These are phyloP conservation scores for Tulasnella calospora DNA, from an alignment of 768 basidiomycete species.

Conservation along the genomic window DNA sequence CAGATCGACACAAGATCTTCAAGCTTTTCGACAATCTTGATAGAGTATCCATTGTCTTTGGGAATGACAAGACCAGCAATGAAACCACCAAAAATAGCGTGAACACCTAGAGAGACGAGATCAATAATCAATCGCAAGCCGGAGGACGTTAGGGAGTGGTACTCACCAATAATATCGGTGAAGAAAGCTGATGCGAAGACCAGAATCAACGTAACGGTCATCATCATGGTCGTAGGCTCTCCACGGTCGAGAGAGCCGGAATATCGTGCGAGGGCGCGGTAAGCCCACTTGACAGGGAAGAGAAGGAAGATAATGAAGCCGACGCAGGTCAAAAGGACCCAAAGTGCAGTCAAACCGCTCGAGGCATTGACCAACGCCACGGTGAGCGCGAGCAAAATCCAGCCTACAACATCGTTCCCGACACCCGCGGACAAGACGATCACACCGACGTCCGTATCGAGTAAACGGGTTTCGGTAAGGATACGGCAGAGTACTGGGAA, in stretches of 20 bases:
- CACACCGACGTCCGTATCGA: conserved; percentile 80
- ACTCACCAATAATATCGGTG: conserved; percentile 80
- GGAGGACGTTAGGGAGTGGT: conserved; percentile 46
- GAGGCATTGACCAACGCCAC: conserved; percentile 80
- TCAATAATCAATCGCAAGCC: conserved; percentile 40
- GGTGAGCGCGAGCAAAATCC: conserved; percentile 77
- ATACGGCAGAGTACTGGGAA: conserved; percentile 75
- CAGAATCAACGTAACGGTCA: conserved; percentile 71
- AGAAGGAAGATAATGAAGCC: conserved; percentile 65
- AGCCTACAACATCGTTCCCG: conserved; percentile 60
- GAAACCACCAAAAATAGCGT: conserved; percentile 57
- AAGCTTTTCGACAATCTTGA: conserved; percentile 73
- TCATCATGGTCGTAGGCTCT: conserved; percentile 66
- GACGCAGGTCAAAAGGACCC: conserved; percentile 62
- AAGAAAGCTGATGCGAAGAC: conserved; percentile 74
- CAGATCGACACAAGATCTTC: conserved; percentile 80
- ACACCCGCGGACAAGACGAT: conserved; percentile 80
- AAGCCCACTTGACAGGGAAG: conserved; percentile 59
- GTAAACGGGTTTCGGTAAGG: conserved; percentile 72
- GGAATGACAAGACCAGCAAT: conserved; percentile 68
- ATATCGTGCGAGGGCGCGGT: conserved; percentile 58
- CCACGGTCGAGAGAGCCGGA: conserved; percentile 71
- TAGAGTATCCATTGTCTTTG: conserved; percentile 67
- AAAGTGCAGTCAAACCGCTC: conserved; percentile 68
- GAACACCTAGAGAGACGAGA: conserved; percentile 18